Percentiles rank a stretch among this genome's conserved stretches.
Evolutionary conservation across 1,284 basidiomycete species (phyloP).

Genomic region (Spongiforma sp.): DNA sequence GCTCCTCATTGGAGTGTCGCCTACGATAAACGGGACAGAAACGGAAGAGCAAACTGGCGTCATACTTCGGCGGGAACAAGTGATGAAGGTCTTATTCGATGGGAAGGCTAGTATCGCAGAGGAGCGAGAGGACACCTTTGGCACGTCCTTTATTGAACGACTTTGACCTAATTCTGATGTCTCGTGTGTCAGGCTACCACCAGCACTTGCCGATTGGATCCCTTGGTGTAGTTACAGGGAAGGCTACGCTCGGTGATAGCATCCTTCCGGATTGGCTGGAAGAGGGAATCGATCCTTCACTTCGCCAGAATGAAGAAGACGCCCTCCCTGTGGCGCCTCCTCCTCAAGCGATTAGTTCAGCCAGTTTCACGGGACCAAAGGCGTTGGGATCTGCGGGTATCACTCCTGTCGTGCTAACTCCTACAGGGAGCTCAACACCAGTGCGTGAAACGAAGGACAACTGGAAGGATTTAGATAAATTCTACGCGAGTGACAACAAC

Average conservation of each 20-base stretch:
- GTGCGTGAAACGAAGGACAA: conserved; percentile 46
- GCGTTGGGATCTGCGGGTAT: conserved; percentile 24
- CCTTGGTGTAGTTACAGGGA: conserved; percentile 59
- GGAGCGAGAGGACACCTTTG: conserved; percentile 34
- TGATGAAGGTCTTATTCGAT: conserved; percentile 78
- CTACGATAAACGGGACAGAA: conserved; percentile 37
- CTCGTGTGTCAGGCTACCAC: conserved; percentile 41
- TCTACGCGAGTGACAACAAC: conserved; percentile 56
- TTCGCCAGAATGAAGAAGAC: conserved; percentile 66
- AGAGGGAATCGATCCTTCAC: conserved; percentile 57
- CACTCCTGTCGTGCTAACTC: conserved; percentile 57
- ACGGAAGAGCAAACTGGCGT: conserved; percentile 64
- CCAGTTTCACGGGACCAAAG: conserved; percentile 23
- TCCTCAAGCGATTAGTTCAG: conserved; percentile 47
- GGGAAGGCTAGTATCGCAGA: conserved; percentile 61
- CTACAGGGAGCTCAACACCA: conserved; percentile 50
- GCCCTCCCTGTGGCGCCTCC: conserved; percentile 39
- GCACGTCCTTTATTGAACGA: conserved; percentile 19
- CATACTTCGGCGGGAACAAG: conserved; percentile 81
- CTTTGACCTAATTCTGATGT: conserved; percentile 2
- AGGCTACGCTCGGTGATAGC: conserved; percentile 47
- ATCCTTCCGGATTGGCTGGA: conserved; percentile 67
- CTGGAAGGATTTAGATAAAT: conserved; percentile 70
- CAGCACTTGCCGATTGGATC: conserved; percentile 60
- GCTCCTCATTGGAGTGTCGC: conserved; percentile 55